These are phyloP conservation scores for Melastoma candidum DNA, from an alignment of 441 rosid species.

Conservation along the genomic window DNA sequence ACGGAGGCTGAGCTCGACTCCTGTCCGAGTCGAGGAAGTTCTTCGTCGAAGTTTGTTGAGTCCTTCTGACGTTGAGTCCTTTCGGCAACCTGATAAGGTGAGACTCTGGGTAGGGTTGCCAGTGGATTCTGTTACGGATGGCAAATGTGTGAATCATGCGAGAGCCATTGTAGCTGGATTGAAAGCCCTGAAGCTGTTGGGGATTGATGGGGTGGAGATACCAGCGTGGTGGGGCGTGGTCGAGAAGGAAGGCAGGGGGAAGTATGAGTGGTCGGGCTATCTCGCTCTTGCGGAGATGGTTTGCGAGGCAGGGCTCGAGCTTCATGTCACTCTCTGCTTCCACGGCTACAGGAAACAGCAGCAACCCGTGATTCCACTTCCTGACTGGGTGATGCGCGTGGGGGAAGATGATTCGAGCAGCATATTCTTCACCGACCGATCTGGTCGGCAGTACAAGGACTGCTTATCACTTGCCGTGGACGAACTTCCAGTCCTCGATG, in stretches of 20 bases:
- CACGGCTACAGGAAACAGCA: slow-evolving; percentile 28
- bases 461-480: slow-evolving; percentile 76
- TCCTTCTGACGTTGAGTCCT: too few relatives aligned
- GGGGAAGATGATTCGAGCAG: slow-evolving; percentile 37
- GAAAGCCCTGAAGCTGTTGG: slow-evolving; percentile 74
- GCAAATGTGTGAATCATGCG: slow-evolving; percentile 47
- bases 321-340: slow-evolving; percentile 69
- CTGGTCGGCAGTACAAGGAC: slow-evolving; percentile 40
- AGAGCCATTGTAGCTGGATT: slow-evolving; percentile 75
- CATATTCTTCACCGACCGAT: slow-evolving; percentile 48
- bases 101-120: slow-evolving; percentile 80
- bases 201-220: slow-evolving; percentile 82
- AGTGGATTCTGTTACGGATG: slow-evolving; percentile 58
- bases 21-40: slow-evolving; percentile 39
- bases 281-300: slow-evolving; percentile 79
- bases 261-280: slow-evolving; percentile 80
- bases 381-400: slow-evolving; percentile 54
- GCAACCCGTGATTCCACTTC: slow-evolving; percentile 44
- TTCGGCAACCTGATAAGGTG: slow-evolving; percentile 42
- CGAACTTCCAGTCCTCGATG: slow-evolving; percentile 58
- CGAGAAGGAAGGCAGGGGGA: slow-evolving; percentile 72
- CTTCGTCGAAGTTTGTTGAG: slow-evolving; percentile 13
- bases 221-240: slow-evolving; percentile 89
- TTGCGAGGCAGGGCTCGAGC: slow-evolving; percentile 56
- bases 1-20: slow-evolving; percentile 28